phyloP scores from a whole-genome alignment of 2,329 filamentous ascomycete genomes.

The Cyclaneusma minus region DNA sequence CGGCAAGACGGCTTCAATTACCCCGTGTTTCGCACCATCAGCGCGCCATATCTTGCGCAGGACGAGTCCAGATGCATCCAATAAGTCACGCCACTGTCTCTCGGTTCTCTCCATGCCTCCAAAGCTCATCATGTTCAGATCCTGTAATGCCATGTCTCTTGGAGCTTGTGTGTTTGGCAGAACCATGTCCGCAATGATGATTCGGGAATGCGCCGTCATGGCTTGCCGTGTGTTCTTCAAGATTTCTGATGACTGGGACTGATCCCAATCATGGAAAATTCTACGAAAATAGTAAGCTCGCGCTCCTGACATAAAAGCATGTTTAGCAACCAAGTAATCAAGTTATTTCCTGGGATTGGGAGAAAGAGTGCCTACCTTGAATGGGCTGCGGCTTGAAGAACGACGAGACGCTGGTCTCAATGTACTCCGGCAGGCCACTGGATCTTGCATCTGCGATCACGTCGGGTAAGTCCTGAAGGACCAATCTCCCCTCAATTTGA shows the following conservation, averaged over 20 bases:
- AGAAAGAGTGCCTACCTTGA: not conserved
- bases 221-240: slow-evolving; percentile 10
- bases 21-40: slow-evolving; percentile 3
- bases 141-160: slow-evolving; percentile 5
- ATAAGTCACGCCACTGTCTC: slow-evolving; percentile 4
- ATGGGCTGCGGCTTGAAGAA: slow-evolving; percentile 3
- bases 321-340: no score
- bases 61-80: slow-evolving; percentile 6
- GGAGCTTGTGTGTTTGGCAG: slow-evolving; percentile 4
- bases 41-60: slow-evolving; percentile 7
- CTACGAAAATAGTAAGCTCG: slow-evolving; percentile 13
- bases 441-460: no score
- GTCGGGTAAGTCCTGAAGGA: slow-evolving; percentile 2
- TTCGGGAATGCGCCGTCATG: slow-evolving; percentile 7
- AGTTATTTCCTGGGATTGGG: no score
- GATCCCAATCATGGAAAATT: slow-evolving; percentile 12
- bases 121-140: slow-evolving; percentile 9
- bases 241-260: slow-evolving; percentile 6
- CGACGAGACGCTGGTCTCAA: no score
- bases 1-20: slow-evolving; percentile 4
- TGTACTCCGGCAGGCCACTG: no score
- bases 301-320: slow-evolving; percentile 6
- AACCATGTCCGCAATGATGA: slow-evolving; percentile 11
- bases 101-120: slow-evolving; percentile 8
- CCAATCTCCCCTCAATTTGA: slow-evolving; percentile 1